These are phyloP conservation scores for Botryotinia globosa DNA, from an alignment of 2,329 filamentous ascomycete genomes.

Conservation along the genomic window DNA sequence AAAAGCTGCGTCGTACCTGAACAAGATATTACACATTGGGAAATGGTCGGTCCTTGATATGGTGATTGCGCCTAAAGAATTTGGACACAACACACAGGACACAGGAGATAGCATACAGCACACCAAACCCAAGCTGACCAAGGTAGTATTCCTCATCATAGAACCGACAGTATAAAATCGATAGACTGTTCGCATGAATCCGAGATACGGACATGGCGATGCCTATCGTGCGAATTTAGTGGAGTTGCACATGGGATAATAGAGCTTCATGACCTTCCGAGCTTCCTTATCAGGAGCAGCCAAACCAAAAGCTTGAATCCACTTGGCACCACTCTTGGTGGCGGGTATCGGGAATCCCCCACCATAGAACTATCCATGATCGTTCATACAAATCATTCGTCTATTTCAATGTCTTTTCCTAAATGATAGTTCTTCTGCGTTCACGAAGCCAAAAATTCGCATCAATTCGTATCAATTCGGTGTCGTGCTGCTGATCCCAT, in stretches of 20 bases:
- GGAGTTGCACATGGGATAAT: slow-evolving; percentile 1
- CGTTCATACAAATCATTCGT: background rate
- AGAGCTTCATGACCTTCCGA: slow-evolving; percentile 12
- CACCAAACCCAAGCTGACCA: background rate
- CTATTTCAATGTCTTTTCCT: background rate
- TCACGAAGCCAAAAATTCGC: background rate
- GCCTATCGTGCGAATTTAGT: slow-evolving; percentile 3
- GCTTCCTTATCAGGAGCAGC: slow-evolving; percentile 12
- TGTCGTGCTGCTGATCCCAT: background rate
- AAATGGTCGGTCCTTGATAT: background rate
- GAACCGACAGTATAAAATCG: slow-evolving; percentile 7
- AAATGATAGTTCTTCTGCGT: background rate
- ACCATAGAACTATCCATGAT: background rate
- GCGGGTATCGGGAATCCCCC: slow-evolving; percentile 5
- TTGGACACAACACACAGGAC: background rate
- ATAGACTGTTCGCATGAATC: background rate
- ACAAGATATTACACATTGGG: background rate
- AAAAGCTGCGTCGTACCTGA: background rate
- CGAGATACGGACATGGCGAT: background rate
- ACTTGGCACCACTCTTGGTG: background rate
- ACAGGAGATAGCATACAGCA: background rate
- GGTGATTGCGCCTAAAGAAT: background rate
- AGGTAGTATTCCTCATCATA: slow-evolving; percentile 3
- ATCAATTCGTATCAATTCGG: background rate
- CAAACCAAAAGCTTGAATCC: slow-evolving; percentile 6